phyloP scores from a whole-genome alignment of 768 basidiomycete species.

The Russula sp. region DNA sequence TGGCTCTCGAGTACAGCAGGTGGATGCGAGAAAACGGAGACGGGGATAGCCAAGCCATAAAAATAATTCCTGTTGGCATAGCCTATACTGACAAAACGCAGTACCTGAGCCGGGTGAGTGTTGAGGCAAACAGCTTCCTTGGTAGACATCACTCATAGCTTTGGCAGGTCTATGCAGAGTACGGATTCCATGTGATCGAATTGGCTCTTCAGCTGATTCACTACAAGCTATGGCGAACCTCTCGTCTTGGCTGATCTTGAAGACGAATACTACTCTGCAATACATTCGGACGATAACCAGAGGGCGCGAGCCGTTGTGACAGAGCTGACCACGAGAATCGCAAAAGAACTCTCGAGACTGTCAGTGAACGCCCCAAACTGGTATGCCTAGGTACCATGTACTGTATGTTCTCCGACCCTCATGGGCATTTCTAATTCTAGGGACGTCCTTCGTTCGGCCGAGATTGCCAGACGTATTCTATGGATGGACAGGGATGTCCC shows the following conservation, averaged over 20 bases:
- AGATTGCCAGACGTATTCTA: conserved; percentile 84
- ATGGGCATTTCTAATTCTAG: conserved; percentile 43
- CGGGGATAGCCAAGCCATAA: conserved; percentile 38
- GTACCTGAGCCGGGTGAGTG: conserved; percentile 79
- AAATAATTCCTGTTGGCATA: conserved; percentile 66
- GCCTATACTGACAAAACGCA: conserved; percentile 66
- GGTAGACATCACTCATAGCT: background rate
- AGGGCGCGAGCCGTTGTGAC: conserved; percentile 74
- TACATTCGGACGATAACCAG: conserved; percentile 38
- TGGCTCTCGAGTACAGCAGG: conserved; percentile 84
- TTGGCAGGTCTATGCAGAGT: background rate
- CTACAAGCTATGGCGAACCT: conserved; percentile 60
- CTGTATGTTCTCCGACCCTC: background rate
- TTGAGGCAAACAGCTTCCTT: background rate
- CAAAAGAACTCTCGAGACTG: conserved; percentile 55
- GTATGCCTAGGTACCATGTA: conserved; percentile 39
- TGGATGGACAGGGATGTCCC: conserved; percentile 73
- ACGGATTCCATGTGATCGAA: background rate
- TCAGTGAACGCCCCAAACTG: conserved; percentile 92
- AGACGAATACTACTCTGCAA: conserved; percentile 56
- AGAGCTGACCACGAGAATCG: conserved; percentile 67
- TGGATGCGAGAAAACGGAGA: conserved; percentile 55
- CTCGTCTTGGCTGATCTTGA: conserved; percentile 67
- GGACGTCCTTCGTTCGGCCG: conserved; percentile 81
- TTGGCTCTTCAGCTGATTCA: conserved; percentile 27